Evolutionary conservation across 129 eudicot species (phyloP).

Genomic region (Helianthus annuus): HanXRQr2.0-SUNRISE NC_035440.2:22160499-22160998

Average conservation of each 20-base stretch:
- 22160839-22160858: neutral
- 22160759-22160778: neutral
- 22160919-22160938: conserved; percentile 21
- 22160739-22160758: neutral
- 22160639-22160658: neutral
- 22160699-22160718: neutral
- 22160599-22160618: neutral
- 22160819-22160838: conserved; percentile 21
- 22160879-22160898: neutral
- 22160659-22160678: neutral
- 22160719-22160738: conserved; percentile 4
- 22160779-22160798: conserved; percentile 9
- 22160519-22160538: neutral
- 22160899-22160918: conserved; percentile 4
- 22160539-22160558: neutral
- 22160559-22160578: neutral
- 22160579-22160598: neutral
- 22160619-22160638: neutral
- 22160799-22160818: neutral
- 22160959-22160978: conserved; percentile 42
- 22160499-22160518: neutral
- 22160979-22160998: conserved; percentile 48
- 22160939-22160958: conserved; percentile 19
- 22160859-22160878: conserved; percentile 29
- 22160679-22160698: neutral